These are phyloP conservation scores for Globisporangium heterothallicum DNA, from an alignment of 352 stramenopile species.

Conservation along the genomic window DNA sequence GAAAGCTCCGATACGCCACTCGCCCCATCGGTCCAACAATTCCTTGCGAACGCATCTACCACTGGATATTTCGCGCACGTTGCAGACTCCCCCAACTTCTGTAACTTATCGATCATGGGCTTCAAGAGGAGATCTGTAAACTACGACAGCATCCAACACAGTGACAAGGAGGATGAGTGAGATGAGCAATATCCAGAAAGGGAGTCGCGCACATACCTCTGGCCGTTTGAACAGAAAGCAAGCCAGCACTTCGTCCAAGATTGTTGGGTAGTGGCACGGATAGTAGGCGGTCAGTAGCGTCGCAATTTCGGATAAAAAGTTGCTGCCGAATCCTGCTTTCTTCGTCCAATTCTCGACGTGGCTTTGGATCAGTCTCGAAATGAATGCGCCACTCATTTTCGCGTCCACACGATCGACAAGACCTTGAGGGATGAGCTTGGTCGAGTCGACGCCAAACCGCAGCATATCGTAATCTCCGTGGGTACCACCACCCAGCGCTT, in stretches of 20 bases:
- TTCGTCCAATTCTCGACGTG: constrained; percentile 75
- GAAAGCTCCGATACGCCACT: constrained; percentile 11
- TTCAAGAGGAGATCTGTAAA: constrained; percentile 57
- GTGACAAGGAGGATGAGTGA: not conserved
- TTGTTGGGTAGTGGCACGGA: constrained; percentile 70
- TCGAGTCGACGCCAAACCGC: constrained; percentile 61
- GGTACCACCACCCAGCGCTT: constrained; percentile 8
- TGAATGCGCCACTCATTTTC: constrained; percentile 44
- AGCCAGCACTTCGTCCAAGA: constrained; percentile 77
- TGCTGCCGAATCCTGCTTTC: constrained; percentile 52
- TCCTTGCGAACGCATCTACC: constrained; percentile 50
- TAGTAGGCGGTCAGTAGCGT: constrained; percentile 78
- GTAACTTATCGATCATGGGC: constrained; percentile 69
- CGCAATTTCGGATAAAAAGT: constrained; percentile 65
- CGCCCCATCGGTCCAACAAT: constrained; percentile 17
- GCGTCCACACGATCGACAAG: constrained; percentile 80
- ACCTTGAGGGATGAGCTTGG: constrained; percentile 76
- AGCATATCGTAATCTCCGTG: constrained; percentile 43
- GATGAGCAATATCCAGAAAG: not conserved
- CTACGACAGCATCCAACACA: no score
- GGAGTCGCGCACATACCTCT: constrained; percentile 23
- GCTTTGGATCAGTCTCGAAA: constrained; percentile 41
- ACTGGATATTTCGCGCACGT: constrained; percentile 62
- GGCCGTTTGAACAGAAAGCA: constrained; percentile 74
- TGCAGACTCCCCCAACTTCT: constrained; percentile 55